Conservation (phyloP, 352 stramenopile species). For the Globisporangium middletonii region DNA sequence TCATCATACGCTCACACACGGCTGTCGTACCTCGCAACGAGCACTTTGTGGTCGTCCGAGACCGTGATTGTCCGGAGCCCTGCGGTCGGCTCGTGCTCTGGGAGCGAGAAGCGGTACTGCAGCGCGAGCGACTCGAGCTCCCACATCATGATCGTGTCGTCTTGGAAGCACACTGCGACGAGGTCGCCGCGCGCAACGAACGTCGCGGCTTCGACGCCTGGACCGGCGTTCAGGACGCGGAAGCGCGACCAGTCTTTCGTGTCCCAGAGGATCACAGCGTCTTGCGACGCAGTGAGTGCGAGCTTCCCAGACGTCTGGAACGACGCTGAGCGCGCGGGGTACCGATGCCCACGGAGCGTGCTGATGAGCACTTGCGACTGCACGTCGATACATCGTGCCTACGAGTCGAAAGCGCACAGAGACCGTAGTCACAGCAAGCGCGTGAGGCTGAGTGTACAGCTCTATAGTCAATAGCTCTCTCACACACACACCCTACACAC, state of each 20-base stretch:
- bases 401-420: neutral
- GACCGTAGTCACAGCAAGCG: neutral
- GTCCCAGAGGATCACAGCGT: constrained; percentile 82
- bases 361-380: constrained; percentile 68
- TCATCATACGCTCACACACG: neutral
- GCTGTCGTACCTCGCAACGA: constrained; percentile 60
- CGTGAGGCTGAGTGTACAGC: neutral
- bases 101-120: constrained; percentile 66
- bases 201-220: constrained; percentile 52
- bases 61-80: constrained; percentile 63
- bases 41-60: constrained; percentile 66
- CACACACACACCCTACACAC: neutral
- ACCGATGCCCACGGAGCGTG: constrained; percentile 63
- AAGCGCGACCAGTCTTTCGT: constrained; percentile 80
- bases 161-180: constrained; percentile 76
- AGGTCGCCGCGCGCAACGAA: constrained; percentile 58
- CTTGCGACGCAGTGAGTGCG: constrained; percentile 66
- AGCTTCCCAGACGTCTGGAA: constrained; percentile 73
- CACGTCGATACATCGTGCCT: constrained; percentile 73
- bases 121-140: constrained; percentile 67
- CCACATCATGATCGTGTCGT: constrained; percentile 87
- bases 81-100: constrained; percentile 51
- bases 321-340: constrained; percentile 41
- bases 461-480: no score
- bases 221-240: constrained; percentile 70